Conservation (phyloP, 108 stramenopile species). For the Nitzschia putrida region DNA sequence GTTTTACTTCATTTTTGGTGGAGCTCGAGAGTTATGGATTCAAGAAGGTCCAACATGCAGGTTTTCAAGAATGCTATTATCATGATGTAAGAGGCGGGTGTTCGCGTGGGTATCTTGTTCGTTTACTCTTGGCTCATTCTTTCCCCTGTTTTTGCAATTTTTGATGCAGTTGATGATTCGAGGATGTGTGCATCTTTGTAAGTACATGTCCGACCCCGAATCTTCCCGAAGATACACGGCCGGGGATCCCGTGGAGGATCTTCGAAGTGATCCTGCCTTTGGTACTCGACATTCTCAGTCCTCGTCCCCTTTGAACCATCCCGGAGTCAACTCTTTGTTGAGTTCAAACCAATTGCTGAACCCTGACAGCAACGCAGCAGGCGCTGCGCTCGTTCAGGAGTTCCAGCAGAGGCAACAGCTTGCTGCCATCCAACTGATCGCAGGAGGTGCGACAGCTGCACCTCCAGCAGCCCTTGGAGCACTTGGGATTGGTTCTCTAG, state of each 20-base stretch:
- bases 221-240: conserved; percentile 5
- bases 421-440: conserved; percentile 11
- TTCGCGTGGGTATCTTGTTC: neutral
- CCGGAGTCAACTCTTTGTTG: too few relatives aligned
- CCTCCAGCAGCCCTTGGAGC: neutral
- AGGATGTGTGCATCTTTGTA: conserved; percentile 19
- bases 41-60: conserved; percentile 20
- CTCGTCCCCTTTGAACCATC: neutral
- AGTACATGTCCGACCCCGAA: conserved; percentile 10
- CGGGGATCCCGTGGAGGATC: conserved; percentile 5
- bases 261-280: conserved; percentile 9
- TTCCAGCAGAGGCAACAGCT: conserved; percentile 14
- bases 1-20: conserved; percentile 21
- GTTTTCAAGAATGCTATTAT: conserved; percentile 31
- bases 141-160: neutral
- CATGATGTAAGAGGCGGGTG: conserved; percentile 21
- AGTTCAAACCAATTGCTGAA: too few relatives aligned
- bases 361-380: neutral
- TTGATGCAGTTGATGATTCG: conserved; percentile 16
- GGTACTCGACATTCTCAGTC: neutral
- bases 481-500: neutral
- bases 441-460: neutral
- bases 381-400: conserved; percentile 5
- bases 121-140: neutral
- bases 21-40: conserved; percentile 26